Evolutionary conservation across 2,329 filamentous ascomycete genomes (phyloP).

Genomic region (Aspergillus unguis): DNA sequence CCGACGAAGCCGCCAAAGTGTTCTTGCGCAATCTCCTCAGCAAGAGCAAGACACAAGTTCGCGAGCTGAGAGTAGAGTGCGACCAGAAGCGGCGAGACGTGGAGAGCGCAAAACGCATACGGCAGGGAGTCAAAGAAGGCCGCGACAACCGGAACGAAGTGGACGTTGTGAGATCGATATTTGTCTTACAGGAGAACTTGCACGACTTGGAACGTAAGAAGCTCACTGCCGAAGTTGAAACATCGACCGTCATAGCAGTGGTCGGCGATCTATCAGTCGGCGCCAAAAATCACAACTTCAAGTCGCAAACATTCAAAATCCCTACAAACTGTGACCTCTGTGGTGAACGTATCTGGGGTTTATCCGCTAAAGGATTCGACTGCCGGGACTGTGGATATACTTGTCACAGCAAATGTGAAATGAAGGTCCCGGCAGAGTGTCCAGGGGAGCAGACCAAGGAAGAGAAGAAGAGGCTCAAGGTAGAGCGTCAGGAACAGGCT

Average conservation of each 20-base stretch:
- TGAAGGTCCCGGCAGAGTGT: constrained; percentile 96
- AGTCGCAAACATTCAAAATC: constrained; percentile 98
- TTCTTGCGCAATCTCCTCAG: constrained; percentile 87
- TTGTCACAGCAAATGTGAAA: constrained; percentile 97
- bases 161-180: constrained; percentile 76
- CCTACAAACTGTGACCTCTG: constrained; percentile 98
- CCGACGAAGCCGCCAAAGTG: constrained; percentile 81
- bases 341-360: constrained; percentile 92
- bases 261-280: constrained; percentile 92
- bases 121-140: constrained; percentile 74
- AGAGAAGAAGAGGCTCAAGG: constrained; percentile 90
- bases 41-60: constrained; percentile 82
- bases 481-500: constrained; percentile 75
- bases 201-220: constrained; percentile 81
- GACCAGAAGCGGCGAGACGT: constrained; percentile 86
- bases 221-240: constrained; percentile 87
- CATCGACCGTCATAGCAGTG: constrained; percentile 82
- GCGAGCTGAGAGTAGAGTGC: constrained; percentile 74
- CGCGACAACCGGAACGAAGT: constrained; percentile 88
- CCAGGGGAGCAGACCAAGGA: constrained; percentile 92
- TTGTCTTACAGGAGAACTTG: constrained; percentile 76
- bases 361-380: constrained; percentile 94
- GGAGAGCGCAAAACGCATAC: constrained; percentile 68
- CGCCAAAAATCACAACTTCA: constrained; percentile 95
- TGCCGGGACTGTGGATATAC: constrained; percentile 97